Base-by-base conservation (phyloP, 345 rosid genomes). In the Jatropha curcas region DNA sequence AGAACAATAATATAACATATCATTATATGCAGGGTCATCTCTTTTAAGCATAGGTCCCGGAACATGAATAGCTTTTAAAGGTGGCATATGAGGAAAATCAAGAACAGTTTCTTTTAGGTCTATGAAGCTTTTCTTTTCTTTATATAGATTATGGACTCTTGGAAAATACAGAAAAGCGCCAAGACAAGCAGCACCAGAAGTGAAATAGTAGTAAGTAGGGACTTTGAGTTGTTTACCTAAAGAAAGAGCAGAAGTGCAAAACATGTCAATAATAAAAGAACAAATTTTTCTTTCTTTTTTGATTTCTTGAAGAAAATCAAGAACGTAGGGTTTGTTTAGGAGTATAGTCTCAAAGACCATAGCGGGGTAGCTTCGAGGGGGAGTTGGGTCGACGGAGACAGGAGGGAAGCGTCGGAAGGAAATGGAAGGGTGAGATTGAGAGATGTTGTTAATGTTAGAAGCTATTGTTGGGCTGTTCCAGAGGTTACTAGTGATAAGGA, bases 141-240 rank as follows among this genome's bases (percentile, higher is more conserved):
- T 67, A 1, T 68, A 67, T 37, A 66, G 68, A 5, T 60, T 34
- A 37, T 75, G 80, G 28, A 83, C 61, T 55, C 35, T 37, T 2
- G 85, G 81, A 0, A 79, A 65, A 63, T 66, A 71, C 12, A 82
- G 34, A 60, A 68, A 72, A 34, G 73, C 43, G 27, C 63, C 64
- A 9, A 82, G 73, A 46, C 69, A 57, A n/a, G 76, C 71, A 19
- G 80, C 82, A 41, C 80, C 72, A 22, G 85, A 78, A 12, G 78
- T 70, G 80, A 75, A 82, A 60, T 59, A 74, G 41, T 7, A 63
- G 43, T 60, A 82, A 46, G 74, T 77, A 0, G 80, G 85, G 24
- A 78, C 68, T 52, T 46, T 30, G 25, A 67, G 77, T 14, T 69
- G 19, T 14, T 28, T 64, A 3, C 39, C 76, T 1, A 35, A 8